Conservation (phyloP, 2,329 filamentous ascomycete species). For the Sarocladiaceae sp. region DNA sequence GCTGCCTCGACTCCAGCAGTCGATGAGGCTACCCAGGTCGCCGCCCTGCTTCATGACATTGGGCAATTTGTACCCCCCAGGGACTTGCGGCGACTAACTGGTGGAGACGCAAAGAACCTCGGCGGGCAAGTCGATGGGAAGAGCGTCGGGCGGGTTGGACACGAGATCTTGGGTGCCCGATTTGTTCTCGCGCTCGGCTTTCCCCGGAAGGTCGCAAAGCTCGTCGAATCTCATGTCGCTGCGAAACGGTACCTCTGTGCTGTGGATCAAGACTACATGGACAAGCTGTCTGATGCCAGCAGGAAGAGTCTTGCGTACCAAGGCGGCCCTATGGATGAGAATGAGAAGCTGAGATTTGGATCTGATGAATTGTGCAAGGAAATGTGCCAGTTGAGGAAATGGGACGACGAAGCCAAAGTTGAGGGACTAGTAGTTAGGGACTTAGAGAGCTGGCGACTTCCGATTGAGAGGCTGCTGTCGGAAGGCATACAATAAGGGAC, state of each 20-base stretch:
- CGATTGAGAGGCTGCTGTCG: neutral
- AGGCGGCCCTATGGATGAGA: slow-evolving; percentile 14
- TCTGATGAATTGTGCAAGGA: slow-evolving; percentile 13
- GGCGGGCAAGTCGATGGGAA: slow-evolving; percentile 11
- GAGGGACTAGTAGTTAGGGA: slow-evolving; percentile 10
- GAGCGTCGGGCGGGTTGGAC: slow-evolving; percentile 15
- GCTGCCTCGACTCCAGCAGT: slow-evolving; percentile 14
- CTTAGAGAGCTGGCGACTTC: slow-evolving; percentile 8
- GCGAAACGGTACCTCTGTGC: slow-evolving; percentile 18
- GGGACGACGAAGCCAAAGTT: slow-evolving; percentile 17
- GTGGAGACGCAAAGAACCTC: slow-evolving; percentile 12
- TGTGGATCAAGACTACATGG: slow-evolving; percentile 13
- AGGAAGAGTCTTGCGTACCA: slow-evolving; percentile 15
- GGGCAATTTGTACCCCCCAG: slow-evolving; percentile 15
- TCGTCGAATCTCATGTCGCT: slow-evolving; percentile 17
- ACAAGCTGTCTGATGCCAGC: slow-evolving; percentile 16
- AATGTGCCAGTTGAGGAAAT: slow-evolving; percentile 15
- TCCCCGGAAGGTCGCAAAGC: slow-evolving; percentile 13
- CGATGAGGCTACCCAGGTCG: slow-evolving; percentile 17
- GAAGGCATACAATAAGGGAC: neutral
- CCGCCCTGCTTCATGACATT: slow-evolving; percentile 17
- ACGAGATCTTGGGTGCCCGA: slow-evolving; percentile 13
- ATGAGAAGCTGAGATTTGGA: slow-evolving; percentile 12
- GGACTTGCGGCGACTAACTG: slow-evolving; percentile 12
- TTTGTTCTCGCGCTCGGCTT: slow-evolving; percentile 16